phyloP scores from a whole-genome alignment of 805 yeast species.

The Ascoidea asiatica region DNA sequence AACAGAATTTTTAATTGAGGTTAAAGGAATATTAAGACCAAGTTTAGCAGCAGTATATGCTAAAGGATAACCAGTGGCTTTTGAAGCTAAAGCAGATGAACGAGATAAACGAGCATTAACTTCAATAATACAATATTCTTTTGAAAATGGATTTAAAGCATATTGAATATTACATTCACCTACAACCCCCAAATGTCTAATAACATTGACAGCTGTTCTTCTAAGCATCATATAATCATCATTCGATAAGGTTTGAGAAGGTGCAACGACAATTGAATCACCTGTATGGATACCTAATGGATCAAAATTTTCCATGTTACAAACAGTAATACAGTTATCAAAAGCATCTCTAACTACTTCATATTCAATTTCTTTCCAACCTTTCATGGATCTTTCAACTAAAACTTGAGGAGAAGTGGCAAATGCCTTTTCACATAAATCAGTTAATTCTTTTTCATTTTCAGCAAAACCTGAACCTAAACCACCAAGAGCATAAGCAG shows the following conservation, averaged over 20 bases:
- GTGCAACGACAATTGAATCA: slow-evolving; percentile 98
- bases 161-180: slow-evolving; percentile 99
- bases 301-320: slow-evolving; percentile 98
- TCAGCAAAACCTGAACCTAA: slow-evolving; percentile 96
- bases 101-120: slow-evolving; percentile 96
- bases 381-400: slow-evolving; percentile 94
- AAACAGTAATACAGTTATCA: slow-evolving; percentile 96
- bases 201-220: slow-evolving; percentile 94
- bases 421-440: slow-evolving; percentile 79
- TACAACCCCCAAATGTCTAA: slow-evolving; percentile 94
- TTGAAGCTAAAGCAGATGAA: slow-evolving; percentile 97
- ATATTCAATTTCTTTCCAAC: slow-evolving; percentile 98
- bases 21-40: slow-evolving; percentile 84
- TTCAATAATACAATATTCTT: slow-evolving; percentile 94
- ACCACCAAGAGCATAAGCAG: slow-evolving; percentile 97
- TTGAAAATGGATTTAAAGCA: slow-evolving; percentile 85
- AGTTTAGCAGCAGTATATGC: slow-evolving; percentile 97
- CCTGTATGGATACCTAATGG: slow-evolving; percentile 98
- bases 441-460: slow-evolving; percentile 69
- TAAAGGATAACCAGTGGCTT: slow-evolving; percentile 96
- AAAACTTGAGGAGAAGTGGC: slow-evolving; percentile 94
- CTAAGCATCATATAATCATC: slow-evolving; percentile 97
- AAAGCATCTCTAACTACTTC: slow-evolving; percentile 97
- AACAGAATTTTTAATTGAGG: slow-evolving; percentile 85
- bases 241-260: slow-evolving; percentile 93